Base-by-base conservation (phyloP, 1,139 yeast genomes). In the Wickerhamomyces sp. region DNA sequence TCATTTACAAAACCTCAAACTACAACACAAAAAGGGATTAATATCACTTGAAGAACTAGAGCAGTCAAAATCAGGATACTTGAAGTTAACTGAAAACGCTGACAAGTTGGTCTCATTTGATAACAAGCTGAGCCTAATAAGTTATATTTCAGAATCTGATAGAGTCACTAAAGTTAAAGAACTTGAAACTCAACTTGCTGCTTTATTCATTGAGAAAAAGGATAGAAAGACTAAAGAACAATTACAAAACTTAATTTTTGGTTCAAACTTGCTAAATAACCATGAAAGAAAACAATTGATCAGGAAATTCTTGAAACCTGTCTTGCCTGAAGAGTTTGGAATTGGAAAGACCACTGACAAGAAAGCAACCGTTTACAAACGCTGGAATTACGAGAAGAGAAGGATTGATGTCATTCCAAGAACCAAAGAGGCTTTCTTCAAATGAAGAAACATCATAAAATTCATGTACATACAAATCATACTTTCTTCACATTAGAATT, bases 311-410 rank as follows among this genome's bases (percentile, higher is more conserved):
- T 56, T 74, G 48, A 72, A 68, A 52, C 69, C 74, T 8, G 66
- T 73, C 9, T 50, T 62, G 39, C 67, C 72, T 2, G 71, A 68
- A 50, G 48, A 58, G 27, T 52, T 52, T 9, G 62, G 54, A 27
- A 51, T 52, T 34, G 66, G 64, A 35, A 63, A 63, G 45, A 62
- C 64, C 34, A 65, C 64, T 34, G 66, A 68, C 48, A 74, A 59
- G 44, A 50, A 73, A 33, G 57, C 64, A 41, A 53, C 66, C 13
- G 34, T 48, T 9, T 63, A 71, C 45, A 71, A 68, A 54, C 73
- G 76, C 49, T 79, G 79, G 75, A 76, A 79, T 57, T 69, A 77
- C 51, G 71, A 65, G 33, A 66, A 63, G 44, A 62, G 72, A 48
- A 67, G 63, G 50, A 67, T 76, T 32, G 78, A 76, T 37, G 59